Conservation (phyloP, 2,329 filamentous ascomycete genomes). For the Diplodia sapinea region DNA sequence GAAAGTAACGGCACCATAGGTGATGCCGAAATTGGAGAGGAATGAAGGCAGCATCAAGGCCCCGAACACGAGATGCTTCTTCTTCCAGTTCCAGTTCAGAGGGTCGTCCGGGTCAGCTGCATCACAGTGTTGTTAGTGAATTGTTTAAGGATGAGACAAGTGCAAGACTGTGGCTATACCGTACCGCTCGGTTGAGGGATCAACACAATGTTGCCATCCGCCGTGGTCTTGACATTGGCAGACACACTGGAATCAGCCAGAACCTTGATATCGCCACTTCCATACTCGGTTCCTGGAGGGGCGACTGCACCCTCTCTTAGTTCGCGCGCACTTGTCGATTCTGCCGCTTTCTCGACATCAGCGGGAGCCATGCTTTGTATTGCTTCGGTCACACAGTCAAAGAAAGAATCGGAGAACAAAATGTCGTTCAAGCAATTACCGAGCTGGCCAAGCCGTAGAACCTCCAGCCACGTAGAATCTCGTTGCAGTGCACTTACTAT, state of each 20-base stretch:
- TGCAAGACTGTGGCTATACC: not conserved
- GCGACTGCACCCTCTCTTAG: not conserved
- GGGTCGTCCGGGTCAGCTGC: conserved; percentile 39
- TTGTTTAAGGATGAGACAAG: not conserved
- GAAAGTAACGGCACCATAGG: conserved; percentile 33
- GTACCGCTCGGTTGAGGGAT: conserved; percentile 60
- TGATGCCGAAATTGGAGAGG: conserved; percentile 35
- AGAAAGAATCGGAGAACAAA: not conserved
- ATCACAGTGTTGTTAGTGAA: not conserved
- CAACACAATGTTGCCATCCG: conserved; percentile 52
- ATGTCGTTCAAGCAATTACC: not conserved
- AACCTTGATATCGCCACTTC: conserved; percentile 4
- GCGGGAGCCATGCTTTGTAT: not conserved
- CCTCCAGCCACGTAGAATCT: not conserved
- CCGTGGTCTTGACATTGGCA: conserved; percentile 43
- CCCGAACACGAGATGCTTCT: conserved; percentile 38
- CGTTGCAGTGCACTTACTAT: not conserved
- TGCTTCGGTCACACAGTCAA: not conserved
- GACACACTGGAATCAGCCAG: not conserved
- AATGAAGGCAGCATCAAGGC: conserved; percentile 34
- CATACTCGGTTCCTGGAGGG: not conserved
- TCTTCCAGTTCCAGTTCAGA: conserved; percentile 42
- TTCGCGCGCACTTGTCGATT: not conserved
- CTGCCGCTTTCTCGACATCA: conserved; percentile 2
- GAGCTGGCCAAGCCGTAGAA: not conserved